These are phyloP conservation scores for Elongisporangium anandrum DNA, from an alignment of 352 stramenopile species.

Conservation along the genomic window DNA sequence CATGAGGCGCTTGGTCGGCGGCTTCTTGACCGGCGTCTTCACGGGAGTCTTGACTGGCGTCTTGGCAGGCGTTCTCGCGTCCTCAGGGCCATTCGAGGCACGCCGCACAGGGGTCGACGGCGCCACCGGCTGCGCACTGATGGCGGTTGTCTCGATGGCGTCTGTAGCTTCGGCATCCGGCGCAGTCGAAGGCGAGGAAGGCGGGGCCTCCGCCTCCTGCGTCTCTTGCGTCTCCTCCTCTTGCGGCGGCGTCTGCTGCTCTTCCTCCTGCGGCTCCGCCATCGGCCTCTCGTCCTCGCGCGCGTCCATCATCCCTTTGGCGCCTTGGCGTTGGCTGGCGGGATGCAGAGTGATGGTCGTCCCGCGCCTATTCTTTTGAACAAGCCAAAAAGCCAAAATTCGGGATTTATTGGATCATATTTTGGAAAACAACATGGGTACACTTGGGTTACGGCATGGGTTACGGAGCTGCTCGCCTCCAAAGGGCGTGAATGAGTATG, in stretches of 20 bases:
- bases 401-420: neutral
- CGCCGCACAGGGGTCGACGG: neutral
- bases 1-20: constrained; percentile 83
- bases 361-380: neutral
- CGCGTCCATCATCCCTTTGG: neutral
- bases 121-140: neutral
- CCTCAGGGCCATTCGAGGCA: neutral
- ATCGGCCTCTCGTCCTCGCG: neutral
- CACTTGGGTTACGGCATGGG: neutral
- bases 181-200: neutral
- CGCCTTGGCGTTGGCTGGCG: neutral
- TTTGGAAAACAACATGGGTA: neutral
- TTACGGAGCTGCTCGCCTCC: neutral
- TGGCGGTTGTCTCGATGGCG: neutral
- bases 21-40: constrained; percentile 10
- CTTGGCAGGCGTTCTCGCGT: neutral
- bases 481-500: neutral
- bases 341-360: neutral
- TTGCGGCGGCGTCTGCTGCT: neutral
- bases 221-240: neutral
- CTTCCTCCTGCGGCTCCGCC: neutral
- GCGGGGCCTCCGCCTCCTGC: neutral
- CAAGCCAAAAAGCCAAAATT: neutral
- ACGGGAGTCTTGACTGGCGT: neutral
- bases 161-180: neutral